These are phyloP conservation scores for Ceratobasidium theobromae DNA, from an alignment of 1,284 basidiomycete genomes.

Conservation along the genomic window DNA sequence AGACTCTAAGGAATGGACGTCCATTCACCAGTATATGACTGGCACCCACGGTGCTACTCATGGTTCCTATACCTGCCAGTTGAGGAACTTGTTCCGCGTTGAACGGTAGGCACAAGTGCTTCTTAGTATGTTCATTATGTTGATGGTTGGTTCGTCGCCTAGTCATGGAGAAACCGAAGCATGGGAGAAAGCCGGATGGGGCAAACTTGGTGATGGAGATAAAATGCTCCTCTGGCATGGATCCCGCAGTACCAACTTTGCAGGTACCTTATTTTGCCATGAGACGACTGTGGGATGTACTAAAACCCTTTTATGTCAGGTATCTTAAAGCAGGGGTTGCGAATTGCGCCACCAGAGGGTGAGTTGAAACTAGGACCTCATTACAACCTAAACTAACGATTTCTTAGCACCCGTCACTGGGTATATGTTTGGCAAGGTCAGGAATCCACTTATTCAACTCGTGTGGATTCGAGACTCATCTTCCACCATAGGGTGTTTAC, in stretches of 20 bases:
- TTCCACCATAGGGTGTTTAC: conserved; percentile 51
- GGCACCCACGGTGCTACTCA: conserved; percentile 42
- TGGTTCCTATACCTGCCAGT: conserved; percentile 2
- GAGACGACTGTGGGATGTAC: background rate
- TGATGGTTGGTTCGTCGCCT: background rate
- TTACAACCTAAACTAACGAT: background rate
- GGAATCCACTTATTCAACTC: background rate
- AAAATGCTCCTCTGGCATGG: conserved; percentile 67
- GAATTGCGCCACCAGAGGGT: conserved; percentile 65
- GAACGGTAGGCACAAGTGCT: background rate
- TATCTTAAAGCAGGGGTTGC: conserved; percentile 64
- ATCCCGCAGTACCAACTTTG: conserved; percentile 64
- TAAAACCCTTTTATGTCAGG: conserved; percentile 36
- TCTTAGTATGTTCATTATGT: background rate
- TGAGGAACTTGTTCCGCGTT: conserved; percentile 24
- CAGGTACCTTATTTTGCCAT: too few relatives aligned
- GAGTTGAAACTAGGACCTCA: background rate
- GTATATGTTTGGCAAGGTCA: conserved; percentile 55
- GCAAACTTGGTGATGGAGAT: conserved; percentile 53
- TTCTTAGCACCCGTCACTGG: conserved; percentile 39
- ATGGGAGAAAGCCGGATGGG: conserved; percentile 53
- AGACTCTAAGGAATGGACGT: conserved; percentile 52
- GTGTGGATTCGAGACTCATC: background rate
- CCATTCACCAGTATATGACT: conserved; percentile 54
- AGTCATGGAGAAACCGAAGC: conserved; percentile 54